Percentiles rank a stretch among this genome's conserved stretches.
phyloP scores from a whole-genome alignment of 2,329 filamentous ascomycete species.

The Stachybotrys echinatus region DNA sequence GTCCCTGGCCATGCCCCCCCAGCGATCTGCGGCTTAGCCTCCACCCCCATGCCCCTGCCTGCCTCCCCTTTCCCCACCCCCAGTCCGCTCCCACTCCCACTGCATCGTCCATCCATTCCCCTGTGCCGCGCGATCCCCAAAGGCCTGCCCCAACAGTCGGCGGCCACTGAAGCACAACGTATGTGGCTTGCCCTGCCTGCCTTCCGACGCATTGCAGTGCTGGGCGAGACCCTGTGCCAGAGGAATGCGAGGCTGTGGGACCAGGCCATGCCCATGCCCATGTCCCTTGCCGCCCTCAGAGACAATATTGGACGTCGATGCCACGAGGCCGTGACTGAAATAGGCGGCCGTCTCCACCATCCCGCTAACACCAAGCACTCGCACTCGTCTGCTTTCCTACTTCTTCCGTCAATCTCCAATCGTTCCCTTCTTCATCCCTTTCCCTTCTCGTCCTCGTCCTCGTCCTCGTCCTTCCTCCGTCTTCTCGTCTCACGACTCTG shows the following conservation, averaged over 20 bases:
- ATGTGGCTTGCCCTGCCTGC: no score
- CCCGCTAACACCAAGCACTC: neutral
- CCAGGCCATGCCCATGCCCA: no score
- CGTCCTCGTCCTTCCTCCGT: conserved; percentile 1
- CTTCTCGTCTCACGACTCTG: neutral
- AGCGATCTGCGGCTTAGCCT: neutral
- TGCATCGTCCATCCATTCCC: neutral
- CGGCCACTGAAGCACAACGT: neutral
- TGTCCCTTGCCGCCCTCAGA: no score
- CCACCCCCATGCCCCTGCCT: neutral
- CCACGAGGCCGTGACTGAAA: neutral
- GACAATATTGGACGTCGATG: neutral
- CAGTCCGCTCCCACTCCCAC: neutral
- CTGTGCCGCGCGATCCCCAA: neutral
- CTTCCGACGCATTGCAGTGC: no score
- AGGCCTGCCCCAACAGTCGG: neutral
- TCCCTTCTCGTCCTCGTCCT: neutral
- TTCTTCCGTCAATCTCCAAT: conserved; percentile 1
- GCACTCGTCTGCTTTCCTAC: neutral
- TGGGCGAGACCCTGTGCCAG: no score
- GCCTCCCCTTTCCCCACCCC: no score
- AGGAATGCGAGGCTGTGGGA: no score
- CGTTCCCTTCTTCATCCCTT: conserved; percentile 6
- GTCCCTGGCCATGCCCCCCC: no score
- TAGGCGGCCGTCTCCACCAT: neutral